phyloP scores from a whole-genome alignment of 805 yeast species.

The Tetrapisispora arboricola region DNA sequence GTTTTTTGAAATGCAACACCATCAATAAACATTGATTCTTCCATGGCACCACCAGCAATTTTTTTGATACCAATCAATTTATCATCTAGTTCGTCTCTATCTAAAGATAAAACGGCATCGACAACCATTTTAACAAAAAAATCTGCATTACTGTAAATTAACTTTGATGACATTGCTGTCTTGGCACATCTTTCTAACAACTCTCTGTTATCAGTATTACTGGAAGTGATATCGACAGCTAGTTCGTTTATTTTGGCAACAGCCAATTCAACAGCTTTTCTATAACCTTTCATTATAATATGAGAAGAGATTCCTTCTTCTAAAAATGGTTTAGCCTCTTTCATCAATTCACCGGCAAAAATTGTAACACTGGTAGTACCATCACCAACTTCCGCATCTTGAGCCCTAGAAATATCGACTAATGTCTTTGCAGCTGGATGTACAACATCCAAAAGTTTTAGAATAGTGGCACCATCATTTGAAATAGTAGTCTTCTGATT shows the following conservation, averaged over 20 bases:
- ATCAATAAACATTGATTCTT: slow-evolving; percentile 76
- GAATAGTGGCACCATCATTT: slow-evolving; percentile 95
- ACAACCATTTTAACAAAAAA: slow-evolving; percentile 96
- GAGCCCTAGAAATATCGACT: slow-evolving; percentile 90
- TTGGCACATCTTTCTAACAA: slow-evolving; percentile 85
- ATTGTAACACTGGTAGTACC: slow-evolving; percentile 96
- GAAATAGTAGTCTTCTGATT: slow-evolving; percentile 89
- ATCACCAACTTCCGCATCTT: slow-evolving; percentile 97
- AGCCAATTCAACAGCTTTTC: slow-evolving; percentile 72
- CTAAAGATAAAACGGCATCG: slow-evolving; percentile 83
- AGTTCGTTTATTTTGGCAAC: slow-evolving; percentile 62
- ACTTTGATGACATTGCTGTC: slow-evolving; percentile 95
- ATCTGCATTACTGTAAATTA: slow-evolving; percentile 75
- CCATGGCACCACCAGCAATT: slow-evolving; percentile 93
- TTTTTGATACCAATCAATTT: slow-evolving; percentile 87
- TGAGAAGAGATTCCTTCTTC: slow-evolving; percentile 96
- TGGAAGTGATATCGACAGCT: slow-evolving; percentile 55
- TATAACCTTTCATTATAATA: slow-evolving; percentile 76
- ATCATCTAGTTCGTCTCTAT: slow-evolving; percentile 78
- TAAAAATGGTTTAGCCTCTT: slow-evolving; percentile 80
- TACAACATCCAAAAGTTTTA: slow-evolving; percentile 84
- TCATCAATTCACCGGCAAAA: slow-evolving; percentile 86
- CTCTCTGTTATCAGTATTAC: slow-evolving; percentile 48
- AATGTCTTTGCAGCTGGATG: slow-evolving; percentile 97
- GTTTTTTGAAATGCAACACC: slow-evolving; percentile 98